Base-by-base conservation (phyloP, 306 rosid genomes). In the Malus asiatica region DNA sequence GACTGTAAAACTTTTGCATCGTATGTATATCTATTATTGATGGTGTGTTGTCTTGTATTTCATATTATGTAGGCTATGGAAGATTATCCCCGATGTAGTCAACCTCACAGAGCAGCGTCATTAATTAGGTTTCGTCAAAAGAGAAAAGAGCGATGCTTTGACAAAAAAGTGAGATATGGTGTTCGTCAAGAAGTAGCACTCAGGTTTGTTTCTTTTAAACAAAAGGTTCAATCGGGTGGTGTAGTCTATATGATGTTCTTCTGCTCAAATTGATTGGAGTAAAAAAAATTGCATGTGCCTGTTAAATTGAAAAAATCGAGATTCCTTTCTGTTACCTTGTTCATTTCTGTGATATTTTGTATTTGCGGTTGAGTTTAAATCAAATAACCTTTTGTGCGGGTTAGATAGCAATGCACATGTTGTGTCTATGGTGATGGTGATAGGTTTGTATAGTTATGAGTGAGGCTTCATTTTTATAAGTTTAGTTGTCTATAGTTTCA, bases 181-280 rank as follows among this genome's bases (percentile, higher is more conserved):
- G 98, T 93, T n/a, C 98, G 98, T 68, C 98, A 93, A 83, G 98
- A 93, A 85, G 98, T 93, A 80, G 98, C 98, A 13, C 97, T 93
- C 84, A 93, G 97, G 98, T 89, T 16, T 9, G 68, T 14, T 27
- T 62, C 35, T 62, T 61, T 27, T 27, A 27, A 27, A 16, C 7
- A 61, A 8, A 61, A 61, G 3, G 29, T 14, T 20, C 40, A 27
- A 1, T 61, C 3, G 0, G 38, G 38, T 27, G 38, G 11, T 62
- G 66, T 14, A 2, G 38, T 62, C 33, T 22, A 22, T 11, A 5
- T 58, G 12, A 59, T 59, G 23, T 59, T 5, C 32, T 22, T 22
- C 30, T 32, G 35, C 20, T 13, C 16, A 25, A 61, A 61, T 61
- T 61, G 15, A 27, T 27, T 61, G 66, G 19, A 27, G 62, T 57